phyloP scores from a whole-genome alignment of 108 stramenopile genomes.

The Discostella pseudostelligera region DNA sequence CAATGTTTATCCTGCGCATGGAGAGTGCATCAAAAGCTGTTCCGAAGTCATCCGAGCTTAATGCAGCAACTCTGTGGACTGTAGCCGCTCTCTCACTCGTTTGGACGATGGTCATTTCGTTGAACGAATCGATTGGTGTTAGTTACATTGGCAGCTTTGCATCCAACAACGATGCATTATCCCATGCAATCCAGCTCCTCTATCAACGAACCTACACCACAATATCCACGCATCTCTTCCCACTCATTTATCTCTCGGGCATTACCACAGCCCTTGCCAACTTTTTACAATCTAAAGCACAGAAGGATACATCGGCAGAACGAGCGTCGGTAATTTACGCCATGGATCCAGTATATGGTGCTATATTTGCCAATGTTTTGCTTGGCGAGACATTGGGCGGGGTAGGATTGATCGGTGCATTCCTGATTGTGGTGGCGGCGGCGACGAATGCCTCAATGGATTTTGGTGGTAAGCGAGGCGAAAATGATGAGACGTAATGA shows the following conservation, averaged over 20 bases:
- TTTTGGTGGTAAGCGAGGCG: constrained; percentile 29
- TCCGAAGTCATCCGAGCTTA: constrained; percentile 57
- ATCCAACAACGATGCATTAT: not conserved
- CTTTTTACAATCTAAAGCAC: constrained; percentile 78
- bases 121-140: not conserved
- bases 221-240: constrained; percentile 46
- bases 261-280: constrained; percentile 76
- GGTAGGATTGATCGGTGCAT: constrained; percentile 65
- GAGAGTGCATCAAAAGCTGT: constrained; percentile 67
- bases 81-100: constrained; percentile 54
- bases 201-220: constrained; percentile 30
- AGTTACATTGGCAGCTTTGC: not conserved
- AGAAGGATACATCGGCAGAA: constrained; percentile 70
- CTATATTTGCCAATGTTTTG: constrained; percentile 67
- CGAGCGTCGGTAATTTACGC: constrained; percentile 85
- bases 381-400: constrained; percentile 69
- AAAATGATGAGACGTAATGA: not conserved
- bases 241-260: constrained; percentile 72
- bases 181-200: constrained; percentile 10
- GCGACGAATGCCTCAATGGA: constrained; percentile 74
- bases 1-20: constrained; percentile 83
- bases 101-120: constrained; percentile 44
- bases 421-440: constrained; percentile 73
- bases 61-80: constrained; percentile 71
- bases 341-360: constrained; percentile 90